Evolutionary conservation across 2,329 filamentous ascomycete species (phyloP), one percentile per base, ranked within the genome.

Genomic region (Clonostachys byssicola): DNA sequence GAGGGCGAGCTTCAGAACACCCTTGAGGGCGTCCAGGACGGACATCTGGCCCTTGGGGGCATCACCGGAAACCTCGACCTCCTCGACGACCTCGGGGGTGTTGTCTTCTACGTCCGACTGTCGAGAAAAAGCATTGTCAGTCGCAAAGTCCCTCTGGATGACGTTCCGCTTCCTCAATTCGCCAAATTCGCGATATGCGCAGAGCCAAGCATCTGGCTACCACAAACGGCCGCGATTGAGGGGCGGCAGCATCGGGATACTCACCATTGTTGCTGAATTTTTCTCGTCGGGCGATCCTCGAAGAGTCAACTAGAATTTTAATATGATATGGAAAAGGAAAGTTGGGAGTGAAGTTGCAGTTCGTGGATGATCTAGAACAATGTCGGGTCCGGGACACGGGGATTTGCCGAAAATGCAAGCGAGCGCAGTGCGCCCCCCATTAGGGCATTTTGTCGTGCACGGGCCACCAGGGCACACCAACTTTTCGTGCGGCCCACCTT

Each of bases 41-140:
- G 89, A 92, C 92, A 99, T 97, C 81, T 91, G 90, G 67, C 88
- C 88, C 75, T 91, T 89, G 72, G 85, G 85, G 71, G 86, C 87
- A 79, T 96, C 92, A 75, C 88, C 91, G 70, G 87, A 87, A 72
- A 96, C 91, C 78, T 97, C 92, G 75, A 97, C 92, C 82, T 96
- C 94, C 71, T 88, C 83, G 68, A 74, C 72, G 68, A 91, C 70
- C 89, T 88, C 76, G 89, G 86, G 74, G 86, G 85, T 87, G 77
- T 86, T 91, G 88, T 97, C 92, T 96, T 97, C 94, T 97, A 92
- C 92, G 91, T 97, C 92, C 91, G 92, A 97, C 94, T 96, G 23
- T 30, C 23, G 61, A 54, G 49, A 50, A 48, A 40, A 46, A 42
- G 36, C 40, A 38, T 30, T 30, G 23, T 30, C 23, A 30, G 23